phyloP scores from a whole-genome alignment of 768 basidiomycete species.

The Auricularia sp. region DNA sequence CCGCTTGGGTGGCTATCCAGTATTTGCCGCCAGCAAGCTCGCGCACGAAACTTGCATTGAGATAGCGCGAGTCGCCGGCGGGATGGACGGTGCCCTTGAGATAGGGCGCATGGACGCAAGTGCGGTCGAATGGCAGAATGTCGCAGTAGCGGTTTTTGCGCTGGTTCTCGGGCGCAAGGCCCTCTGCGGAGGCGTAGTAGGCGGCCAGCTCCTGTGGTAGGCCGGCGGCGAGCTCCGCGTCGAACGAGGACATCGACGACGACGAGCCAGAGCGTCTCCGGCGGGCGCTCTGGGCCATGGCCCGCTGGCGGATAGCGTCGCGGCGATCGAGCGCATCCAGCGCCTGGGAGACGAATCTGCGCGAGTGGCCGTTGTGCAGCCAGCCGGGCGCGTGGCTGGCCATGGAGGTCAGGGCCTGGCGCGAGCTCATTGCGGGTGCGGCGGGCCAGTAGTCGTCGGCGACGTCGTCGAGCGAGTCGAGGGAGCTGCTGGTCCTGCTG shows the following conservation, averaged over 20 bases:
- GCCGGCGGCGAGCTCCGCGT: slow-evolving; percentile 9
- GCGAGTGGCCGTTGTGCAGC: slow-evolving; percentile 1
- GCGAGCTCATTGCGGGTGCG: neutral
- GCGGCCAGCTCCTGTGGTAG: slow-evolving; percentile 16
- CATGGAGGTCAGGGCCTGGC: neutral
- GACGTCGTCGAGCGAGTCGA: neutral
- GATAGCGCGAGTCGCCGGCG: slow-evolving; percentile 37
- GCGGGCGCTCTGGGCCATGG: neutral
- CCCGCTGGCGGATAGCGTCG: slow-evolving; percentile 24
- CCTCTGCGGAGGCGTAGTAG: slow-evolving; percentile 51
- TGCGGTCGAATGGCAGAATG: slow-evolving; percentile 74
- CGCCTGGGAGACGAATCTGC: slow-evolving; percentile 13
- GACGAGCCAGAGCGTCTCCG: slow-evolving; percentile 19
- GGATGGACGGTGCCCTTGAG: neutral
- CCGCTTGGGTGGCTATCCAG: slow-evolving; percentile 85
- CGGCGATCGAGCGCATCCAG: slow-evolving; percentile 28
- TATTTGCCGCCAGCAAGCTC: slow-evolving; percentile 61
- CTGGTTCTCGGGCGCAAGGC: slow-evolving; percentile 32
- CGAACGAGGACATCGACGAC: slow-evolving; percentile 14
- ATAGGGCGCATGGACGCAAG: slow-evolving; percentile 47
- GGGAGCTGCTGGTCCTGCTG: neutral
- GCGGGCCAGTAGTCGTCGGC: neutral
- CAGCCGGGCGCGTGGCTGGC: neutral
- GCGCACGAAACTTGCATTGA: slow-evolving; percentile 82
- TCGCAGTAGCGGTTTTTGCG: slow-evolving; percentile 59